Base-by-base conservation (phyloP, 257 asterid genomes). In the Lavandula angustifolia region DNA sequence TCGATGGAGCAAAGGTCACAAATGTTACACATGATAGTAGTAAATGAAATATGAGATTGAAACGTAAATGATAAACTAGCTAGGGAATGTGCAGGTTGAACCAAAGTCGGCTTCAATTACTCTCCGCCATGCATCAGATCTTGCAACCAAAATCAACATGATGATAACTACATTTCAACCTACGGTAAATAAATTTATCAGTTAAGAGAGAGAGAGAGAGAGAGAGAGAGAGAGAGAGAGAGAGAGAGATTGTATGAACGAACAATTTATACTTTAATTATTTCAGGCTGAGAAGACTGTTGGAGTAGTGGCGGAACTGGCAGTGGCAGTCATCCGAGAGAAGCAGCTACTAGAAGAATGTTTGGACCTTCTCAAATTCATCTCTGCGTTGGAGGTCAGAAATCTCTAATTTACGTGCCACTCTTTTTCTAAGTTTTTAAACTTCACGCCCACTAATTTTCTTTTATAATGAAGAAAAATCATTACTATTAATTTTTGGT, bases 1-100 rank as follows among this genome's bases (percentile, higher is more conserved):
- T 82, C 10, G 89, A 85, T 51, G 96, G 98, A 10, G 96, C 95
- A n/a, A 82, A 72, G 90, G 98, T 81, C 70, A 32, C 31, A 4
- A 12, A 18, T 31, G 14, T 37, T 5, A 37, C 1, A 3, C 11
- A 22, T 2, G 5, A 42, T 0, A 42, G 1, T 12, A 22, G n/a
- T 18, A 14, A 0, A 58, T 58, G 6, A 42, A 52, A 50, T 31
- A 50, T 8, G 56, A 60, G 53, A 40, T 6, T 48, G 31, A 47
- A 66, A 41, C 31, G 1, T 3, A 53, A 41, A 0, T 12, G 10
- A 2, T 27, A 13, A n/a, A 50, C 8, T 17, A n/a, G 27, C 27
- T 22, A 22, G 27, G 2, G 27, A 22, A 22, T 22, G 10, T 18
- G 22, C 71, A 91, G 98, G 95, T 69, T 46, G 86, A 89, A 54